Percentiles rank a stretch among this genome's conserved stretches.
Conservation (phyloP, 2,329 filamentous ascomycete genomes). For the Colletotrichum sp. region DNA sequence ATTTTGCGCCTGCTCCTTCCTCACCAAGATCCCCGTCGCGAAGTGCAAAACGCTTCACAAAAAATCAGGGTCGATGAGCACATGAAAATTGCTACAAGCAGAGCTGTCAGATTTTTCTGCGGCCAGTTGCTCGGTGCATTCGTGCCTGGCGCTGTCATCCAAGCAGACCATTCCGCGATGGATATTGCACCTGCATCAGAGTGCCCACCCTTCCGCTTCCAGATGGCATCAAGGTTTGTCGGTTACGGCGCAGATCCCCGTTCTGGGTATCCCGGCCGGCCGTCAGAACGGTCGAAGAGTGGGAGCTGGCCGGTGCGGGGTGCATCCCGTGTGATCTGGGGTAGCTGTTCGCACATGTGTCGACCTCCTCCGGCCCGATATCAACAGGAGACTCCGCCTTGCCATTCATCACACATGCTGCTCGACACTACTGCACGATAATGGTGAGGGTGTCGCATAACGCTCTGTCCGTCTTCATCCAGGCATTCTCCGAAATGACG, state of each 20-base stretch:
- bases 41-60: background rate
- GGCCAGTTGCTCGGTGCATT: constrained; percentile 14
- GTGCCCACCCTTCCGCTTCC: background rate
- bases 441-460: background rate
- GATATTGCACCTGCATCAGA: constrained; percentile 5
- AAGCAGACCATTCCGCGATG: background rate
- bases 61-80: background rate
- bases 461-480: background rate
- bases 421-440: constrained; percentile 2
- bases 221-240: constrained; percentile 13
- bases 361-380: constrained; percentile 12
- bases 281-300: background rate
- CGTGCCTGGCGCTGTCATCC: constrained; percentile 4
- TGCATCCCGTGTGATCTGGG: constrained; percentile 20
- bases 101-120: background rate
- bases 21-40: background rate
- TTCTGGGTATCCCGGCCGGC: constrained; percentile 11
- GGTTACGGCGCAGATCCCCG: constrained; percentile 12
- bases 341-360: constrained; percentile 10
- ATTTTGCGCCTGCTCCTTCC: background rate
- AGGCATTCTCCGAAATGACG: background rate
- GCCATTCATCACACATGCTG: background rate
- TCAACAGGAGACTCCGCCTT: constrained; percentile 22
- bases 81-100: background rate
- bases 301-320: constrained; percentile 10